Percentiles rank a stretch among this genome's conserved stretches.
phyloP scores from a whole-genome alignment of 306 rosid species.

The Medicago lupulina region DNA sequence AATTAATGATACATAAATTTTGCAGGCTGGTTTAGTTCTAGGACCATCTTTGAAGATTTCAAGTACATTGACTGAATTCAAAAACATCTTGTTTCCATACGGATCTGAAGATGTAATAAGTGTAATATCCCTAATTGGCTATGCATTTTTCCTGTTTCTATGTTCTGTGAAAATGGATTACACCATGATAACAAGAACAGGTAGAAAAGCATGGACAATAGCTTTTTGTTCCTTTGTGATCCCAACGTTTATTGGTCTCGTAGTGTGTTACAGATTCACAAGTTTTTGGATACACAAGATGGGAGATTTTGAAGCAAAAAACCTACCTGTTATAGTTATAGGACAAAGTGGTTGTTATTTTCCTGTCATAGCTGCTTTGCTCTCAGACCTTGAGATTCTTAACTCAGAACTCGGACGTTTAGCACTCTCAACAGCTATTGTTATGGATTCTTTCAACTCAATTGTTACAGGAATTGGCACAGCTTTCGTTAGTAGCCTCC shows the following conservation, averaged over 20 bases:
- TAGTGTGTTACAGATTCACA: accelerated
- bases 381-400: constrained; percentile 45
- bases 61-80: background rate
- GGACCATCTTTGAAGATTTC: constrained; percentile 45
- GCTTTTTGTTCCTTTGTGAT: constrained; percentile 27
- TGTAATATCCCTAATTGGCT: constrained; percentile 42
- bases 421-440: constrained; percentile 44
- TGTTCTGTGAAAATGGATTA: constrained; percentile 58
- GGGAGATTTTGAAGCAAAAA: background rate
- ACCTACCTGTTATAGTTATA: constrained; percentile 24
- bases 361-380: constrained; percentile 42
- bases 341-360: constrained; percentile 43
- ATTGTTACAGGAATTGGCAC: background rate
- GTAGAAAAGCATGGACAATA: constrained; percentile 48
- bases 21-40: constrained; percentile 55
- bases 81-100: constrained; percentile 27
- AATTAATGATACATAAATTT: background rate
- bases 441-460: constrained; percentile 9
- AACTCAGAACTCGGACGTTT: constrained; percentile 54
- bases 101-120: constrained; percentile 43
- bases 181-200: constrained; percentile 46
- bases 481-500: background rate
- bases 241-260: constrained; percentile 20
- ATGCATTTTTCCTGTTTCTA: constrained; percentile 46
- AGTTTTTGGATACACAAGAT: accelerated